A percentile compares a stretch with the other conserved stretches of the same genome.
Conservation (phyloP, 2,329 filamentous ascomycete species). For the Claviceps monticola region DNA sequence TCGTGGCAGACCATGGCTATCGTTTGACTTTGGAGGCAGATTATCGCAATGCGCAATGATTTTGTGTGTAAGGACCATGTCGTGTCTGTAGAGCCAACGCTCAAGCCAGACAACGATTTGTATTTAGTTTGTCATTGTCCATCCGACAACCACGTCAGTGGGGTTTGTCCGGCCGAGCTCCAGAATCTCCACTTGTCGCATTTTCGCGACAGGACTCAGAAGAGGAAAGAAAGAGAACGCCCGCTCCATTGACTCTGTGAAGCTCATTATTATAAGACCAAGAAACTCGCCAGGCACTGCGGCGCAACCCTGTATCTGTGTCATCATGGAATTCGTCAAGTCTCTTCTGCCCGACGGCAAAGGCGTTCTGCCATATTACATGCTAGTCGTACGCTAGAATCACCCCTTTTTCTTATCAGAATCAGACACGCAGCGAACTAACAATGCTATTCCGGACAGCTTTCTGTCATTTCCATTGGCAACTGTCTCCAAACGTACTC, state of each 20-base stretch:
- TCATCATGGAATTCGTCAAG: slow-evolving; percentile 30
- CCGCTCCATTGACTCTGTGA: background rate
- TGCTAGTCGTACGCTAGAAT: slow-evolving; percentile 34
- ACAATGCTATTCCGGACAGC: slow-evolving; percentile 31
- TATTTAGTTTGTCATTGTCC: background rate
- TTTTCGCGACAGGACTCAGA: background rate
- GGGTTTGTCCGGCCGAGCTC: background rate
- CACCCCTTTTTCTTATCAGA: background rate
- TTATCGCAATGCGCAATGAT: background rate
- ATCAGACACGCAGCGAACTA: background rate
- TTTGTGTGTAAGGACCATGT: background rate
- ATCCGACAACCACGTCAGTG: background rate
- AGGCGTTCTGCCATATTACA: slow-evolving; percentile 45
- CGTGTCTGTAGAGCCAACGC: too few species aligned
- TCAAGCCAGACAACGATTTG: too few species aligned
- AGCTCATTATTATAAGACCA: background rate
- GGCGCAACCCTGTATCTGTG: background rate
- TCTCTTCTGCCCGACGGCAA: slow-evolving; percentile 33
- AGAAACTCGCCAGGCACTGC: background rate
- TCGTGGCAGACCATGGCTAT: background rate
- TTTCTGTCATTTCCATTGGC: slow-evolving; percentile 66
- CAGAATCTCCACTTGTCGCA: background rate
- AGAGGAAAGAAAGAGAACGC: background rate
- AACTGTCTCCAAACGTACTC: slow-evolving; percentile 78
- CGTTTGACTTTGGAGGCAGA: background rate